Conservation (phyloP, 2,329 filamentous ascomycete genomes). For the Monilinia polystroma region DNA sequence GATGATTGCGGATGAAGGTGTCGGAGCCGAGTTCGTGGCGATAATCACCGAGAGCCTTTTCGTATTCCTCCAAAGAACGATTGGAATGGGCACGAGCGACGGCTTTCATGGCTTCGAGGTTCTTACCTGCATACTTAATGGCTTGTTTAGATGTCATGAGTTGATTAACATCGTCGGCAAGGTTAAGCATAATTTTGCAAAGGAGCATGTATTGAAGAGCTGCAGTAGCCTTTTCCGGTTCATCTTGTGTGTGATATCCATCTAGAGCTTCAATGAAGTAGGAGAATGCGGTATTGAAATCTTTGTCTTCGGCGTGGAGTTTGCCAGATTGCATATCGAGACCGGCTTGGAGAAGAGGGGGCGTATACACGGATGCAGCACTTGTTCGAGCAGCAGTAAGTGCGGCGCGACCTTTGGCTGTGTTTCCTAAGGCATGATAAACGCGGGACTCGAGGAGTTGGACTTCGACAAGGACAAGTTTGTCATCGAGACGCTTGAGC, state of each 20-base stretch:
- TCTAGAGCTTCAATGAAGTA: conserved; percentile 99
- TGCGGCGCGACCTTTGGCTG: conserved; percentile 91
- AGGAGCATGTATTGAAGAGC: conserved; percentile 99
- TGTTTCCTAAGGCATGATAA: conserved; percentile 96
- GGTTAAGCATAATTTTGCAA: conserved; percentile 99
- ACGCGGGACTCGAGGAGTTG: conserved; percentile 95
- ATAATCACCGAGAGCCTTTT: conserved; percentile 85
- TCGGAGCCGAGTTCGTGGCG: conserved; percentile 92
- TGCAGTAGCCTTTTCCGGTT: conserved; percentile 85
- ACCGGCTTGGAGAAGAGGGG: conserved; percentile 89
- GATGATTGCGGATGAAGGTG: conserved; percentile 93
- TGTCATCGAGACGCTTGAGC: conserved; percentile 97
- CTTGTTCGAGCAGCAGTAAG: conserved; percentile 92
- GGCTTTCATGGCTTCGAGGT: conserved; percentile 98
- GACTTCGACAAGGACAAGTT: conserved; percentile 95
- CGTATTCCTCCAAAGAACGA: conserved; percentile 95
- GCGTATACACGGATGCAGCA: conserved; percentile 95
- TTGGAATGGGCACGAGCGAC: conserved; percentile 94
- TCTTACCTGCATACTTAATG: conserved; percentile 91
- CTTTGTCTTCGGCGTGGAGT: conserved; percentile 96
- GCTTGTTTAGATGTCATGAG: conserved; percentile 96
- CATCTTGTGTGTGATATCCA: conserved; percentile 92
- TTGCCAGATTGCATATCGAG: conserved; percentile 99
- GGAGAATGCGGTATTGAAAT: conserved; percentile 98
- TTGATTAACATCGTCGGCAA: conserved; percentile 91